Evolutionary conservation across 805 yeast species (phyloP), one percentile per base, ranked within the genome.

Genomic region (Saturnispora halmiae): DNA sequence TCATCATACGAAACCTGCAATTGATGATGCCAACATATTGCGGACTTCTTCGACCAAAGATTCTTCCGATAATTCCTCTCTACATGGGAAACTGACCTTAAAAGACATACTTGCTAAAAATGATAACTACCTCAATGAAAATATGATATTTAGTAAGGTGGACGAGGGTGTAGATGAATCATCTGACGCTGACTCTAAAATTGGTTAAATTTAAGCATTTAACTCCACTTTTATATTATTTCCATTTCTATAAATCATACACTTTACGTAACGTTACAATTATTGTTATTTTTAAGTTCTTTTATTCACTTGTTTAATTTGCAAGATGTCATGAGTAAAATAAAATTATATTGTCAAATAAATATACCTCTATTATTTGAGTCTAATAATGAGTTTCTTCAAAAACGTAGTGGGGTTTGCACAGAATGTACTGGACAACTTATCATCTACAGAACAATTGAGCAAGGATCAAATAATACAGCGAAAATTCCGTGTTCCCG

Each of bases 401-500:
- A 75, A 69, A 43, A 63, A 63, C 38, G 60, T 73, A 32, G 62
- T 66, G 31, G 68, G 63, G 36, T 67, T 61, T 56, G 77, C 75
- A 5, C 73, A 75, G 26, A 51, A 61, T 62, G 70, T 48, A 42
- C 66, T 61, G 22, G 73, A 72, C 44, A 63, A 61, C 36, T 53
- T 58, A 22, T 53, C 61, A 16, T 43, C 57, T 3, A 58, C 64
- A 6, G 58, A 58, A 20, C 72, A 73, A 14, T 72, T 76, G 6
- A 66, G 81, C 22, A 73, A 73, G 48, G 90, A 84, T 52, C 90
- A 87, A 60, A 55, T 69, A 26, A 79, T 90, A 53, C 73, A 86
- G 48, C 59, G 62, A 21, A 79, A 78, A 43, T 82, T 77, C 65
- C 69, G 70, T 15, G 66, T 92, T 3, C 96, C 97, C 0, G 75